Base-by-base conservation (phyloP, 1,139 yeast genomes). In the Lodderomyces theae region DNA sequence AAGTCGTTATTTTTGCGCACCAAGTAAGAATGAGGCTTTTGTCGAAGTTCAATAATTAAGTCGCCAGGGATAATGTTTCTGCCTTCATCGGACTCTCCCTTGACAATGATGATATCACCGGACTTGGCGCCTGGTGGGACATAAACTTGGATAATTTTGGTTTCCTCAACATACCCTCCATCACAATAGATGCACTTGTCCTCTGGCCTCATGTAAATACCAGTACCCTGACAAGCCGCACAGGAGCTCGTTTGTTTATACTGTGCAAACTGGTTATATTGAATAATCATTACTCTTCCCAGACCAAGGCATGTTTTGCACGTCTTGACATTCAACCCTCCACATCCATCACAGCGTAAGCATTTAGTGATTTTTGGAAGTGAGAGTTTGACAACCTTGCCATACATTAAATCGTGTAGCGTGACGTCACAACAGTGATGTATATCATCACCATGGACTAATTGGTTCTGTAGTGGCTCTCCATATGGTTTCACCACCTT, bases 1-100 rank as follows among this genome's bases (percentile, higher is more conserved):
- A 80, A 57, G 51, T 80, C 78, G 37, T 71, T 58, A 41, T 66
- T 77, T 42, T 64, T 66, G 52, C 89, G 69, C 16, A 70, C 67
- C 51, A 81, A 75, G 36, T 48, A 60, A 4, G 61, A 60, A 48
- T 71, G 74, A 2, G 59, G 51, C 1, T 53, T 47, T 48, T 70
- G 69, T 15, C 59, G 56, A 34, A 71, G 47, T 36, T 63, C 66
- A 4, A 83, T 74, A 2, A 82, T 61, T 7, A 83, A 82, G 55
- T 83, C 86, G 2, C 90, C 90, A 0, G 89, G 86, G 1, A 74
- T 61, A 2, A 79, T 63, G 47, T 72, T 69, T 26, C 74, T 61
- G 0, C 82, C 83, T 54, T 82, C 85, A 50, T 83, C 89, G 0
- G 82, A 86, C 49, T 77, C 82, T 2, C 80, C 77, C 17, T 70